phyloP scores from a whole-genome alignment of 371 early-diverging fungal genomes.

The Rhizomucor pusillus region DNA sequence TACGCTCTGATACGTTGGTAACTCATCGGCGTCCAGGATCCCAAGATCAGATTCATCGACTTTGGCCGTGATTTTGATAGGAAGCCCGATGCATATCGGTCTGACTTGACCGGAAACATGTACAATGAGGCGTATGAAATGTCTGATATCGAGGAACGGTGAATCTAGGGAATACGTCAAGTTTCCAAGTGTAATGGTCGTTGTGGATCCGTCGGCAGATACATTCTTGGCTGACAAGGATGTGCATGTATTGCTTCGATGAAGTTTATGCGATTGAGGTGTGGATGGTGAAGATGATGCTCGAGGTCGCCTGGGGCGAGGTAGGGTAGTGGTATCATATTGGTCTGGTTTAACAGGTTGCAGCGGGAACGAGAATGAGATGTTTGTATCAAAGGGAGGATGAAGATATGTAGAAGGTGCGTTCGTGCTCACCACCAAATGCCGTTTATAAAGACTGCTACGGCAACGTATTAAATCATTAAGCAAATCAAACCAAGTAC shows the following conservation, averaged over 20 bases:
- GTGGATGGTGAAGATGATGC: too few species aligned
- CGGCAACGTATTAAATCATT: neutral
- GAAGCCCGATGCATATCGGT: slow-evolving; percentile 31
- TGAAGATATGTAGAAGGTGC: slow-evolving; percentile 27
- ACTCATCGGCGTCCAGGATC: slow-evolving; percentile 7
- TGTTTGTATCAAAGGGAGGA: slow-evolving; percentile 26
- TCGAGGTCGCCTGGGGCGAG: neutral
- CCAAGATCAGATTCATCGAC: slow-evolving; percentile 2
- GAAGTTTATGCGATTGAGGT: neutral
- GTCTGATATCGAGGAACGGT: slow-evolving; percentile 26
- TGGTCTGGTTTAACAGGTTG: neutral
- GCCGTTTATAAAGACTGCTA: slow-evolving; percentile 16
- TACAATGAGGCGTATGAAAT: slow-evolving; percentile 27
- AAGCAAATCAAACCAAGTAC: too few species aligned
- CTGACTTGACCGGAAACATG: neutral
- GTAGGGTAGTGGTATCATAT: neutral
- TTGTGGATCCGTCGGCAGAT: slow-evolving; percentile 7
- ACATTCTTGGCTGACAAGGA: neutral
- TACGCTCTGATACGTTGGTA: slow-evolving; percentile 24
- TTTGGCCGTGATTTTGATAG: slow-evolving; percentile 19
- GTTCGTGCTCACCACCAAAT: slow-evolving; percentile 12
- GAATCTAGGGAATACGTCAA: slow-evolving; percentile 31
- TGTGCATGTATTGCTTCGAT: neutral
- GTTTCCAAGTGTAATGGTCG: slow-evolving; percentile 6
- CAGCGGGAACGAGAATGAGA: slow-evolving; percentile 29